These are phyloP conservation scores for Helminthosporium solani DNA, from an alignment of 2,329 filamentous ascomycete genomes.

Conservation along the genomic window DNA sequence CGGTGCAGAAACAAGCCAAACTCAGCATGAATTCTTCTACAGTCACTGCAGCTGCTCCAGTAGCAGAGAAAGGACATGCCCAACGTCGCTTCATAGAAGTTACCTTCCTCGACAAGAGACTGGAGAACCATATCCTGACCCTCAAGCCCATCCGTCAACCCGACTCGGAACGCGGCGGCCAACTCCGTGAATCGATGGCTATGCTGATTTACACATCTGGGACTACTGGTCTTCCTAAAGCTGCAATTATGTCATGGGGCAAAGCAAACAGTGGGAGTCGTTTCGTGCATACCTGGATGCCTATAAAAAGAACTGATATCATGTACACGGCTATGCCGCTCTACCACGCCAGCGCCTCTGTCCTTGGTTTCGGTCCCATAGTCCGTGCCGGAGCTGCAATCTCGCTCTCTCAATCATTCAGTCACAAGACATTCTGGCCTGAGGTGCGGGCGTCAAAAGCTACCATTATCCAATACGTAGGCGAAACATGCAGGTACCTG, in stretches of 20 bases:
- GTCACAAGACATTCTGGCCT: conserved; percentile 43
- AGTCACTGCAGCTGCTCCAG: conserved; percentile 3
- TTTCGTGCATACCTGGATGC: conserved; percentile 24
- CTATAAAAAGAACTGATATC: conserved; percentile 29
- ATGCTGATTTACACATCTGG: conserved; percentile 44
- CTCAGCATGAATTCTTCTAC: neutral
- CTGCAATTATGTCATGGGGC: conserved; percentile 33
- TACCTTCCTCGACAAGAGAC: conserved; percentile 32
- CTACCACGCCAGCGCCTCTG: conserved; percentile 38
- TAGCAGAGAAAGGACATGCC: conserved; percentile 12
- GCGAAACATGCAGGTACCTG: conserved; percentile 43
- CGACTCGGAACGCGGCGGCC: conserved; percentile 26
- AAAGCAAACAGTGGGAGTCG: conserved; percentile 24
- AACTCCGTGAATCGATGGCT: conserved; percentile 31
- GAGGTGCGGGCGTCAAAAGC: conserved; percentile 38
- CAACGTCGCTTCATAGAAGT: conserved; percentile 27
- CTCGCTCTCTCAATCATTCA: conserved; percentile 33
- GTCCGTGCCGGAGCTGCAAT: conserved; percentile 33
- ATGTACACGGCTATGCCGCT: conserved; percentile 44
- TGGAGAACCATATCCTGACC: conserved; percentile 28
- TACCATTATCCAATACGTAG: conserved; percentile 43
- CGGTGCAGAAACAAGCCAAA: conserved; percentile 22
- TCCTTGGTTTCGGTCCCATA: conserved; percentile 30
- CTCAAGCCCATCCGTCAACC: conserved; percentile 33
- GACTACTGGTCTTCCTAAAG: conserved; percentile 41